Conservation (phyloP, 2,329 filamentous ascomycete species). For the Nemania sp. region DNA sequence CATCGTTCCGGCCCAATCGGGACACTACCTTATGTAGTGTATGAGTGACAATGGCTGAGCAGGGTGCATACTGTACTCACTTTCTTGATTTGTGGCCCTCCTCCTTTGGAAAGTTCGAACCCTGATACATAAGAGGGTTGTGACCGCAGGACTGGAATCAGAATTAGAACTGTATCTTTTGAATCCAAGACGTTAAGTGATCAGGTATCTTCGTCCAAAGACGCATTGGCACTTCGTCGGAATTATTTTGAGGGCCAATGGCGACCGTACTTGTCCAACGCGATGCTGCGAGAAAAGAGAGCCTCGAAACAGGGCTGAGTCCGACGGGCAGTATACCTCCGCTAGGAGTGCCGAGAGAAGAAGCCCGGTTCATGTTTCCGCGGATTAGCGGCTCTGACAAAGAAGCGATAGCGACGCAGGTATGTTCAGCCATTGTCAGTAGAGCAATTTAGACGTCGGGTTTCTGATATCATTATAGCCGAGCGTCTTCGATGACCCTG, state of each 20-base stretch:
- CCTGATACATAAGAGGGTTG: too few relatives aligned
- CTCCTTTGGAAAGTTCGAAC: too few relatives aligned
- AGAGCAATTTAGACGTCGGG: not conserved
- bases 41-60: too few relatives aligned
- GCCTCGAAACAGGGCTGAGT: constrained; percentile 23
- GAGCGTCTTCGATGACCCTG: constrained; percentile 50
- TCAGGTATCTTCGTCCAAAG: too few relatives aligned
- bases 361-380: constrained; percentile 40
- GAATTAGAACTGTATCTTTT: too few relatives aligned
- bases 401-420: constrained; percentile 32
- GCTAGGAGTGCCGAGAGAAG: constrained; percentile 33
- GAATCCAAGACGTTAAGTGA: too few relatives aligned
- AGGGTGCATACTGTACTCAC: too few relatives aligned
- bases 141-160: too few relatives aligned
- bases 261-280: constrained; percentile 29
- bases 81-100: too few relatives aligned
- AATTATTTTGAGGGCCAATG: constrained; percentile 16
- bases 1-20: too few relatives aligned
- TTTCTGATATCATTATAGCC: constrained; percentile 33
- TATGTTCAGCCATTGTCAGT: constrained; percentile 11
- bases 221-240: not conserved
- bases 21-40: too few relatives aligned
- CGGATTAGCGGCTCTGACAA: constrained; percentile 30
- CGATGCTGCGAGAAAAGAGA: constrained; percentile 18
- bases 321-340: constrained; percentile 30